Percentiles rank a stretch among this genome's conserved stretches.
phyloP scores from a whole-genome alignment of 768 basidiomycete species.

The Lyophyllum atratum region DNA sequence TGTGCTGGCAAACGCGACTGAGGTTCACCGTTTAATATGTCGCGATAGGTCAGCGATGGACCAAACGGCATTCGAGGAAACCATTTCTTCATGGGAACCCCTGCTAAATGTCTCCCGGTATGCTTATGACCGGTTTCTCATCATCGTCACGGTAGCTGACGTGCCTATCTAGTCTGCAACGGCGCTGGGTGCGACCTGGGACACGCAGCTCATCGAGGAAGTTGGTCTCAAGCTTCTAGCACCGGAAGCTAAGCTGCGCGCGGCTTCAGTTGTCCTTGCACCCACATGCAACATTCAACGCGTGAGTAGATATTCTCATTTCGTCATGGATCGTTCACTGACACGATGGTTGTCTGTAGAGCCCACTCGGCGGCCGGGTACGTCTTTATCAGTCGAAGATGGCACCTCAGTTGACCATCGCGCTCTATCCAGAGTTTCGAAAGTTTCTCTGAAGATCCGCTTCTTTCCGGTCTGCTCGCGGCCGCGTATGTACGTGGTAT shows the following conservation, averaged over 20 bases:
- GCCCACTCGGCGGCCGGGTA: conserved; percentile 71
- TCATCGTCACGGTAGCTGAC: not conserved
- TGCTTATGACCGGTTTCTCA: conserved; percentile 14
- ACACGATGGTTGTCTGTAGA: conserved; percentile 35
- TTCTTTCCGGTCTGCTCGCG: conserved; percentile 69
- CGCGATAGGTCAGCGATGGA: conserved; percentile 72
- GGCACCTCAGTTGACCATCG: not conserved
- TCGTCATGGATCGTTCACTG: not conserved
- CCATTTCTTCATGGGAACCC: conserved; percentile 81
- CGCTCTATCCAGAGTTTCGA: conserved; percentile 58
- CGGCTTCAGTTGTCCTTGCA: conserved; percentile 70
- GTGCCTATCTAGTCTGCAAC: conserved; percentile 52
- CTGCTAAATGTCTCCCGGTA: conserved; percentile 76
- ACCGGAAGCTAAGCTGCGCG: conserved; percentile 67
- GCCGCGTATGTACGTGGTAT: conserved; percentile 77
- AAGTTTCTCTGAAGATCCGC: conserved; percentile 79
- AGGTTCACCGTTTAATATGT: not conserved
- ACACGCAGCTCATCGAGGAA: conserved; percentile 61
- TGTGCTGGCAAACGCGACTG: conserved; percentile 2
- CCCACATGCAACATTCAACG: conserved; percentile 88
- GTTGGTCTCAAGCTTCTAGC: conserved; percentile 69
- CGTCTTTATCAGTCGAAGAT: conserved; percentile 10
- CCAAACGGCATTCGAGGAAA: conserved; percentile 77
- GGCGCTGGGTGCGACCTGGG: conserved; percentile 76
- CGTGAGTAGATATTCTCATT: conserved; percentile 32